Base-by-base conservation (phyloP, 2,329 filamentous ascomycete species). In the Aspergillus udagawae region DNA sequence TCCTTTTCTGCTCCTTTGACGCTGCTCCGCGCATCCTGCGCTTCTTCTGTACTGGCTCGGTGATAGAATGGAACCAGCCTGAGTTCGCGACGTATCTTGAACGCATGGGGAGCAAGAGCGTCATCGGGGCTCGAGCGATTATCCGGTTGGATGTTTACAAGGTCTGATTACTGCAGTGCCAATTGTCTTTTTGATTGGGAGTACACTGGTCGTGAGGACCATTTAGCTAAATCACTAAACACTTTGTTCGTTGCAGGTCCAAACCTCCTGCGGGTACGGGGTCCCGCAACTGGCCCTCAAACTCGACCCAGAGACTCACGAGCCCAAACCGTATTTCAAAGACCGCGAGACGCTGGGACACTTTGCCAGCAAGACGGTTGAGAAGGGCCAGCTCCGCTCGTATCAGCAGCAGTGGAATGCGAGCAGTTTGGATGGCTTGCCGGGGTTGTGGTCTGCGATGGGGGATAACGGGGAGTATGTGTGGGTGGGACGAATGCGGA, bases 1-100 rank as follows among this genome's bases (percentile, higher is more conserved):
- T 92, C 67, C 86, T 91, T 81, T 91, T 92, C 74, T 87, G 83
- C 70, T 86, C 83, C 23, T 89, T 88, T 61, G 83, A 82, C 1
- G 63, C 75, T 3, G 68, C 76, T 0, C 86, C 87, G 17, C 78
- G 84, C 54, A 89, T 90, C 65, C 69, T 88, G 70, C 77, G 87
- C 4, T 77, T 88, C 51, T 89, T 87, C 69, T 88, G 86, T 68
- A 78, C 67, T 8, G 83, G 82, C 4, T 71, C 68, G 4, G 82
- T 89, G 7, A 73, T 89, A 3, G 86, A 90, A 70, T 83, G 80
- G 72, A 82, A 83, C 59, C 75, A 82, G 10, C 73, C 77, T 0
- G 73, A 72, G 14, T 86, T 86, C 63, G 63, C 69, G 2, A 66
- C 66, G 1, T 72, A 81, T 55, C 56, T 81, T 14, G 62, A 65